Conservation (phyloP, 2,329 filamentous ascomycete genomes). For the Aspergillus thermomutatus region DNA sequence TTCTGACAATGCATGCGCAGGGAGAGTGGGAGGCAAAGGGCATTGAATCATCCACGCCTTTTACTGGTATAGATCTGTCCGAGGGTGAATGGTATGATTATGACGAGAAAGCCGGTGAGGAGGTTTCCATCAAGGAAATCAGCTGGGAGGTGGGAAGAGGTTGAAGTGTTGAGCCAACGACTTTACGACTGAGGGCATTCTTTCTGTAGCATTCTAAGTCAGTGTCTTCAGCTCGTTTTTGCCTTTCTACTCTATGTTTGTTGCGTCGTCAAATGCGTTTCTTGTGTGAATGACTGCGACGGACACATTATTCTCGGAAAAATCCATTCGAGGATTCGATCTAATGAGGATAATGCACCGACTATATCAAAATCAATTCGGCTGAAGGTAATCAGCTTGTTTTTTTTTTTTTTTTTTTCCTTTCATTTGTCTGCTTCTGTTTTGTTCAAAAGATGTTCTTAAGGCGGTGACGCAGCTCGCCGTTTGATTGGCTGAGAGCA, state of each 20-base stretch:
- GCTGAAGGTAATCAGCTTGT: background rate
- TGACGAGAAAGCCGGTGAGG: slow-evolving; percentile 86
- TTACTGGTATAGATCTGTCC: slow-evolving; percentile 72
- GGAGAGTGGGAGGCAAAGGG: slow-evolving; percentile 89
- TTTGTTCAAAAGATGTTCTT: background rate
- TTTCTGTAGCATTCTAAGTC: slow-evolving; percentile 6
- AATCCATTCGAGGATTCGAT: background rate
- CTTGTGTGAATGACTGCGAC: background rate
- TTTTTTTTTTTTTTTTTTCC: background rate
- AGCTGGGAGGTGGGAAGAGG: slow-evolving; percentile 80
- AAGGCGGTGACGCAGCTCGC: slow-evolving; percentile 23
- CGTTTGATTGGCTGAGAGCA: slow-evolving; percentile 22
- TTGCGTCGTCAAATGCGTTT: background rate
- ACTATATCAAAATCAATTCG: background rate
- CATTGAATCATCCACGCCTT: slow-evolving; percentile 74
- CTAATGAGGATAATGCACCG: background rate
- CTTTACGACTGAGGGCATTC: background rate
- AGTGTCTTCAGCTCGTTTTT: background rate
- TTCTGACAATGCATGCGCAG: slow-evolving; percentile 42
- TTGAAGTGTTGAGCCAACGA: slow-evolving; percentile 37
- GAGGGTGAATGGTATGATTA: slow-evolving; percentile 99
- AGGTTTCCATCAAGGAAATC: slow-evolving; percentile 87
- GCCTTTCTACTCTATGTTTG: background rate
- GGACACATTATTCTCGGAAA: background rate
- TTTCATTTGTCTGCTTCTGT: background rate